Base-by-base conservation (phyloP, 2,329 filamentous ascomycete genomes). In the Septoria linicola region DNA sequence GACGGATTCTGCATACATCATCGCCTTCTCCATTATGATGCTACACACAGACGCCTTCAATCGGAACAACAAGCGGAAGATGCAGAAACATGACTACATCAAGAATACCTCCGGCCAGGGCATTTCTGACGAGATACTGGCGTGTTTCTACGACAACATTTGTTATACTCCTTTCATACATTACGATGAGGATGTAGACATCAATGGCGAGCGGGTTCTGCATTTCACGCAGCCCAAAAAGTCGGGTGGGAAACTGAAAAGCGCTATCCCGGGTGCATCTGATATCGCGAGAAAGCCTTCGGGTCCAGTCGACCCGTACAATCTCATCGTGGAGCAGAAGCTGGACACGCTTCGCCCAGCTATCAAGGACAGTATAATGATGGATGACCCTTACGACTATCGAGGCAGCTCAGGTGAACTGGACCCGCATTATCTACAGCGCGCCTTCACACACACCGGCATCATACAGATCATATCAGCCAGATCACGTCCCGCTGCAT, bases 41-140 rank as follows among this genome's bases (percentile, higher is more conserved):
- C 77, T 99, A 27, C 93, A 99, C 64, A 97, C 93, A 0, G 93
- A 99, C 67, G 89, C 95, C n/a, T 97, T 97, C 81, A 99, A 99
- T 77, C 96, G 95, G 72, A 99, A 97, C 75, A 97, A 97, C 74
- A 97, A 97, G 73, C 82, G 93, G 70, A 99, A 99, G 72, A 99
- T 99, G 93, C 90, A 95, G 66, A 95, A 95, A 67, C 74, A 80
- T 0, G 93, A 97, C 65, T 99, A 99, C 70, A 79, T 97, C 61
- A 96, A 95, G 71, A 97, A 97, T 68, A 95, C 91, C 0, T 84
- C 84, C 17, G 90, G 88, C 2, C 91, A 97, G 67, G 88, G 88
- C 11, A 88, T 97, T n/a, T 88, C 88, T 45, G 88, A 95, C 59
- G 92, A 97, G 59, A 88, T 97, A 35, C 76, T 97, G 11, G 90